Conservation (phyloP, 306 rosid genomes). For the Leucaena leucocephala region DNA sequence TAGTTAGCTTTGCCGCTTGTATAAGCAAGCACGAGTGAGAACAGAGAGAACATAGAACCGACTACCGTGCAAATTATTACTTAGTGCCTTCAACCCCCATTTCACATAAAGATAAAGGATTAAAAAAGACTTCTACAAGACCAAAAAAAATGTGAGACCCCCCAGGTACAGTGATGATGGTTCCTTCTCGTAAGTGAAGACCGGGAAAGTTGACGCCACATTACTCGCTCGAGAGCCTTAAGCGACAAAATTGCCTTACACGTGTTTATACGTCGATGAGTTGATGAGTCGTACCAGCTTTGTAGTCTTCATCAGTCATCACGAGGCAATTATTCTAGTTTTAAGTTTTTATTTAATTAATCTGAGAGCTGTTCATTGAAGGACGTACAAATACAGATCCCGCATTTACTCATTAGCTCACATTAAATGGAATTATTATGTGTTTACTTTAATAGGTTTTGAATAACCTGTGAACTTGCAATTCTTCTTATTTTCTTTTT, state of each 20-base stretch:
- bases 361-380: not conserved
- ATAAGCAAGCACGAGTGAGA: conserved; percentile 62
- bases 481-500: not conserved
- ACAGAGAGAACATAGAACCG: conserved; percentile 38
- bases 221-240: not conserved
- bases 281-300: conserved; percentile 19
- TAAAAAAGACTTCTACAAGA: not conserved
- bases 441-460: not conserved
- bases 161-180: not conserved
- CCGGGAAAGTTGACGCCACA: conserved; percentile 16
- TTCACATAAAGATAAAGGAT: not conserved
- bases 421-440: not conserved
- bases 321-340: not conserved
- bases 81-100: conserved; percentile 23
- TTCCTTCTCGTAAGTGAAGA: conserved; percentile 7
- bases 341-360: not conserved
- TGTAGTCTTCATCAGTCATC: not conserved
- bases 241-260: conserved; percentile 29
- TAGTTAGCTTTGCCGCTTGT: conserved; percentile 72
- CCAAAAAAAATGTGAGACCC: not conserved
- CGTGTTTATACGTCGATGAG: conserved; percentile 44
- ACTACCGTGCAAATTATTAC: conserved; percentile 26
- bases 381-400: not conserved
- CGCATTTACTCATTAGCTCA: not conserved
- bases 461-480: not conserved